Evolutionary conservation across 139 green algal species (phyloP).

Genomic region (Ettlia oleoabundans): DNA sequence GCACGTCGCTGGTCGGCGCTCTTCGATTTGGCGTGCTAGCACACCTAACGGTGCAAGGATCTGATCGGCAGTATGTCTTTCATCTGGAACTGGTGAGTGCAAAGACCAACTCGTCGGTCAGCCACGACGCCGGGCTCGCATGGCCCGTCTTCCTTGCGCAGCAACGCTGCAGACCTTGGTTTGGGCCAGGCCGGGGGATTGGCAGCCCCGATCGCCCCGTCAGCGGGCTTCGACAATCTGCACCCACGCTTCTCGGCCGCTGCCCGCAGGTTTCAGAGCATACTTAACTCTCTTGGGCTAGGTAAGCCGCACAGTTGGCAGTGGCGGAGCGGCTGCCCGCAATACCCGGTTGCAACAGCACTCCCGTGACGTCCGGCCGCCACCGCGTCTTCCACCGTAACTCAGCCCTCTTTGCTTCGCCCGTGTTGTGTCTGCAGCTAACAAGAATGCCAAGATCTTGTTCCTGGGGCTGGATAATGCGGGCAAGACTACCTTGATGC

Average conservation of each 20-base stretch:
- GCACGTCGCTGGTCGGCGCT: too few species aligned
- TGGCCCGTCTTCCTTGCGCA: not conserved
- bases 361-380: too few species aligned
- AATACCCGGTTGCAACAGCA: not conserved
- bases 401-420: not conserved
- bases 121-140: too few species aligned
- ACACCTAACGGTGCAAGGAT: too few species aligned
- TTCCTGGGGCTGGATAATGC: slow-evolving; percentile 99
- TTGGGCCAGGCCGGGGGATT: too few species aligned
- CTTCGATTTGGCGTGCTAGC: too few species aligned
- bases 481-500: slow-evolving; percentile 99
- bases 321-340: not conserved
- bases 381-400: not conserved
- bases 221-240: not conserved
- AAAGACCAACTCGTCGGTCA: too few species aligned
- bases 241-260: not conserved
- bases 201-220: not conserved
- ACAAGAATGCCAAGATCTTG: slow-evolving; percentile 99
- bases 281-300: slow-evolving; percentile 94
- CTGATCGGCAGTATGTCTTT: slow-evolving; percentile 35
- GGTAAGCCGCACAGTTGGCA: slow-evolving; percentile 28
- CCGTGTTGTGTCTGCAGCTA: slow-evolving; percentile 61
- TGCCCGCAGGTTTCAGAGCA: slow-evolving; percentile 84
- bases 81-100: slow-evolving; percentile 41
- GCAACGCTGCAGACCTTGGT: too few species aligned